Base-by-base conservation (phyloP, 1,284 basidiomycete species). In the Bondarzewia mesenterica region DNA sequence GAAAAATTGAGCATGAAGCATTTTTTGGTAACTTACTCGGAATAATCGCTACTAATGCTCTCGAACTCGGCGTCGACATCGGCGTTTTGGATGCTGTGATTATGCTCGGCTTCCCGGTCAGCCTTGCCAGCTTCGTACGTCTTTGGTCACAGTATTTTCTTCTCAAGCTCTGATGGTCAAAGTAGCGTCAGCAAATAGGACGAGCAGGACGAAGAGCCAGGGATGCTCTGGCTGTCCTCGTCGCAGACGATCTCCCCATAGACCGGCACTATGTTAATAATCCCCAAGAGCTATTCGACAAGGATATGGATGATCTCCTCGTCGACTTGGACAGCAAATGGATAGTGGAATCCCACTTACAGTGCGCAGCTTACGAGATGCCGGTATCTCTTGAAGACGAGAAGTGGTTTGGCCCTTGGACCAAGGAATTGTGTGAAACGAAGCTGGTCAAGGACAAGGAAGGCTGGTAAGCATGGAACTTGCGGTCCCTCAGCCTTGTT, bases 61-160 rank as follows among this genome's bases (percentile, higher is more conserved):
- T 95, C 12, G 93, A 95, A 63, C 77, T 95, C 1, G 92, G 93
- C 29, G 87, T 95, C 25, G 92, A 95, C 59, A 94, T 95, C 39
- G 93, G 91, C 14, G 79, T 78, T 18, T 67, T 95, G 26, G 93
- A 95, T 61, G 89, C 88, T 1, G 92, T 95, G 27, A 79, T 95
- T 51, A 89, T 93, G 78, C 77, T 93, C 18, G 90, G 90, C 1
- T 93, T 94, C 60, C 92, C 92, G 0, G 76, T 81, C 48, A 82
- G 76, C 49, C 68, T 92, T 43, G 83, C 88, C 1, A 89, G 84
- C 57, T 82, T 89, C 52, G 87, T 89, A 50, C 58, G 78, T 66
- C 12, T 20, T 39, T 26, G 14, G 26, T 46, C 46, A 3, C 25
- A 22, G 7, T 10, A 23, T 23, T 27, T 47, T 50, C 29, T 48